Evolutionary conservation across 176 grass and related monocot genomes (phyloP).

Genomic region (Oryza glumipatula): DNA sequence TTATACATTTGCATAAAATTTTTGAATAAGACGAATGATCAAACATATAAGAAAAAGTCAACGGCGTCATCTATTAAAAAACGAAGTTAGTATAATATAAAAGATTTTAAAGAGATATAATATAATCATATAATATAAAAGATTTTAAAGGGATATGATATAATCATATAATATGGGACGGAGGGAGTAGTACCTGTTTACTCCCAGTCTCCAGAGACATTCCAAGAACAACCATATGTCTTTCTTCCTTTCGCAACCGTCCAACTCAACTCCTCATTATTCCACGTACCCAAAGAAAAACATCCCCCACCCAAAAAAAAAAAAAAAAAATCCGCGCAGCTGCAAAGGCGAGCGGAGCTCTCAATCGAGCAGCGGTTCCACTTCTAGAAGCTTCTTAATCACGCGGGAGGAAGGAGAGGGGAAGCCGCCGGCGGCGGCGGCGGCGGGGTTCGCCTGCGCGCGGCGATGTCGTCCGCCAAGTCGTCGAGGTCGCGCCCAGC

Average conservation of each 20-base stretch:
- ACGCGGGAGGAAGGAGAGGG: background rate
- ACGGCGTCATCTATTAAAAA: too few relatives aligned
- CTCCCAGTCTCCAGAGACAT: too few relatives aligned
- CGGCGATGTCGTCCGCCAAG: conserved; percentile 64
- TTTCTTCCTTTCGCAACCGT: conserved; percentile 18
- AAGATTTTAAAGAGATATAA: too few relatives aligned
- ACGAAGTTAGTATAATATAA: too few relatives aligned
- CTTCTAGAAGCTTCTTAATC: conserved; percentile 35
- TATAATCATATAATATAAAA: too few relatives aligned
- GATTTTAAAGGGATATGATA: too few relatives aligned
- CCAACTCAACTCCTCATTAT: conserved; percentile 16
- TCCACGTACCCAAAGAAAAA: conserved; percentile 10
- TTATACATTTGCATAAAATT: too few relatives aligned
- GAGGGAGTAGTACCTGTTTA: too few relatives aligned
- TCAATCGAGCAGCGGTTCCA: background rate
- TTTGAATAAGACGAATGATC: too few relatives aligned
- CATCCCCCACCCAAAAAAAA: background rate
- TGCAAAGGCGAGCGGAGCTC: background rate
- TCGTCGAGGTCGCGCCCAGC: conserved; percentile 74
- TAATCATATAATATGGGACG: too few relatives aligned
- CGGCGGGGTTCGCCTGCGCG: background rate
- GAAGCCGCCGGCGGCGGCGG: background rate
- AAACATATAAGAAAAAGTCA: too few relatives aligned
- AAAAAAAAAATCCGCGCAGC: background rate
- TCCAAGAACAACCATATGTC: background rate